Evolutionary conservation across 495 filamentous ascomycete species (phyloP).

Genomic region (Penicillium crystallinum): DNA sequence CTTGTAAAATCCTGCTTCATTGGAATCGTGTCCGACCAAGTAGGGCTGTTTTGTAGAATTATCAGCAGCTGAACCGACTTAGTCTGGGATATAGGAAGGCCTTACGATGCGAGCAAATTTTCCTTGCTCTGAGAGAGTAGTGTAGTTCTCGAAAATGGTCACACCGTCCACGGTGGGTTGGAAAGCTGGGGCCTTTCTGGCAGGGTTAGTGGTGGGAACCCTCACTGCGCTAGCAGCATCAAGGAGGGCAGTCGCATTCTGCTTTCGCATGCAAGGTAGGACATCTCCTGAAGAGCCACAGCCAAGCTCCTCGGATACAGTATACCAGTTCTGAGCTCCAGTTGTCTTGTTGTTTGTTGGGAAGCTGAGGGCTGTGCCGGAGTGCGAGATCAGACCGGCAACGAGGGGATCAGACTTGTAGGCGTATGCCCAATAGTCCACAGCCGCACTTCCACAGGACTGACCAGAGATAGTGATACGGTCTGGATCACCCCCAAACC

Average conservation of each 20-base stretch:
- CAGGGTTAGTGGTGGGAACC: slow-evolving; percentile 19
- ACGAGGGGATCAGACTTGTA: slow-evolving; percentile 36
- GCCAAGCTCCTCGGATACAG: slow-evolving; percentile 34
- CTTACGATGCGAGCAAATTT: slow-evolving; percentile 29
- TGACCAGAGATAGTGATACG: slow-evolving; percentile 55
- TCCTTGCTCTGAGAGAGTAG: slow-evolving; percentile 23
- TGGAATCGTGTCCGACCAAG: slow-evolving; percentile 41
- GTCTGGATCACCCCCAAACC: slow-evolving; percentile 44
- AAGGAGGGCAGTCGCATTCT: slow-evolving; percentile 28
- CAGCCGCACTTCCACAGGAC: slow-evolving; percentile 40
- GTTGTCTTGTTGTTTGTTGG: slow-evolving; percentile 24
- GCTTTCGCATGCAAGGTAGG: slow-evolving; percentile 42
- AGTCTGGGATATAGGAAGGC: neutral
- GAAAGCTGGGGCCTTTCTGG: slow-evolving; percentile 33
- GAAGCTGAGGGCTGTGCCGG: slow-evolving; percentile 48
- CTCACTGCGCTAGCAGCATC: slow-evolving; percentile 22
- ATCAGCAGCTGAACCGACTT: neutral
- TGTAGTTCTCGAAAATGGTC: slow-evolving; percentile 46
- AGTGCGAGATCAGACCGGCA: slow-evolving; percentile 45
- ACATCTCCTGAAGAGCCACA: slow-evolving; percentile 24
- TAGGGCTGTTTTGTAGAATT: slow-evolving; percentile 23
- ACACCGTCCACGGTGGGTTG: slow-evolving; percentile 42
- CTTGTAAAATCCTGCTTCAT: slow-evolving; percentile 42
- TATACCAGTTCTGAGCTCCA: slow-evolving; percentile 31
- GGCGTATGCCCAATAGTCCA: slow-evolving; percentile 51